Evolutionary conservation across 2,329 filamentous ascomycete species (phyloP).

Genomic region (Didymella pinodella): DNA sequence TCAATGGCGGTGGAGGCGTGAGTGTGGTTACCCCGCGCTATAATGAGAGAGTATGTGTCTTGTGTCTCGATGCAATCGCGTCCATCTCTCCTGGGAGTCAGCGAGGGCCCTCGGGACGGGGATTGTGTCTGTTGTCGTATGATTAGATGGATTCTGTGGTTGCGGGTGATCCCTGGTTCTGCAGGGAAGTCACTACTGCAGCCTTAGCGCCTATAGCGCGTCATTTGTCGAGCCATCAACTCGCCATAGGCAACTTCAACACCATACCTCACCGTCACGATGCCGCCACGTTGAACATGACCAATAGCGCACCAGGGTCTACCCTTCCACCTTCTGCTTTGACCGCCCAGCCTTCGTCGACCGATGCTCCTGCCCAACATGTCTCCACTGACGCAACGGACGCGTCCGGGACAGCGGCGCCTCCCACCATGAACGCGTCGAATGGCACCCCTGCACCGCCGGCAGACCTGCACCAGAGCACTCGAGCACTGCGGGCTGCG

Average conservation of each 20-base stretch:
- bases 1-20: slow-evolving; percentile 30
- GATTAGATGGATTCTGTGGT: slow-evolving; percentile 24
- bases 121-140: slow-evolving; percentile 32
- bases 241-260: slow-evolving; percentile 13
- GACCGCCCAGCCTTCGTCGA: slow-evolving; percentile 19
- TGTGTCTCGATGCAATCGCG: neutral
- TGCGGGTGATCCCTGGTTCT: slow-evolving; percentile 26
- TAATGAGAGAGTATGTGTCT: slow-evolving; percentile 4
- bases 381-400: slow-evolving; percentile 20
- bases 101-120: slow-evolving; percentile 25
- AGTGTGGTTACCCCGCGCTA: slow-evolving; percentile 13
- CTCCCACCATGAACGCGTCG: slow-evolving; percentile 27
- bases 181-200: slow-evolving; percentile 5
- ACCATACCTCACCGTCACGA: slow-evolving; percentile 14
- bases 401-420: slow-evolving; percentile 23
- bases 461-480: slow-evolving; percentile 16
- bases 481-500: slow-evolving; percentile 8
- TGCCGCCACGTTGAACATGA: slow-evolving; percentile 38
- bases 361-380: slow-evolving; percentile 22
- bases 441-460: slow-evolving; percentile 8
- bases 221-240: slow-evolving; percentile 26
- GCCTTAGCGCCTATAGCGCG: slow-evolving; percentile 29
- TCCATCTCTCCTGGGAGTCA: slow-evolving; percentile 18
- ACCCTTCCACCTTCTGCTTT: slow-evolving; percentile 24
- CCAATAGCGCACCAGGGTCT: slow-evolving; percentile 25